Evolutionary conservation across 805 yeast genomes (phyloP), one percentile per base, ranked within the genome.

Genomic region (Saturnispora quitensis): DNA sequence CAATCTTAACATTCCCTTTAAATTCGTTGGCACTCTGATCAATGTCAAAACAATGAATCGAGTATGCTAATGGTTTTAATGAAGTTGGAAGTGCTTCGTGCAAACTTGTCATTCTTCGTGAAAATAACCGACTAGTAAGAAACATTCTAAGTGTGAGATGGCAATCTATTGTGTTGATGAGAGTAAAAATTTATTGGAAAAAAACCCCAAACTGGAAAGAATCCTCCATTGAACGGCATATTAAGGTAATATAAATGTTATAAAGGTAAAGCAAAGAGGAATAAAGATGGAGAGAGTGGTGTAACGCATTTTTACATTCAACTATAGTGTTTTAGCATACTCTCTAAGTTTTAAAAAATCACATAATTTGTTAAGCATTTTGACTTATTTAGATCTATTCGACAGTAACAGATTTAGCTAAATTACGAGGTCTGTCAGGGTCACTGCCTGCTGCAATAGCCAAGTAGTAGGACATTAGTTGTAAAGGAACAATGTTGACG

Each of bases 341-440:
- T 8, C 24, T 38, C 20, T 18, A 17, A 35, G 18, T n/a, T 18
- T 18, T 8, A 38, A 38, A 38, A 18, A 10, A 38, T 38, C 42
- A 38, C 42, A 38, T 38, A 17, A 31, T 45, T 33, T 45, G 24
- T 33, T 45, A 9, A 38, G 15, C 28, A 33, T 45, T 12, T 25
- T 20, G 34, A 9, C 7, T 6, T 17, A 10, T 31, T 20, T 13
- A 22, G 9, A 25, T 17, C 66, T 74, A 90, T 74, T 89, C 98
- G 56, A 93, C 99, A 46, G 99, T 93, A 53, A 93, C 99, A 48
- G 96, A 85, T 75, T 93, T 93, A 57, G 99, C 99, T 72, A 93
- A 79, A 75, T 93, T 93, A 73, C 99, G 82, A 59, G 99, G 99
- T 82, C 91, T 91, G 70, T 93, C 99, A 53, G 95, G 99, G 66